phyloP scores from a whole-genome alignment of 192 early-diverging fungal species.

The Endogone sp. region DNA sequence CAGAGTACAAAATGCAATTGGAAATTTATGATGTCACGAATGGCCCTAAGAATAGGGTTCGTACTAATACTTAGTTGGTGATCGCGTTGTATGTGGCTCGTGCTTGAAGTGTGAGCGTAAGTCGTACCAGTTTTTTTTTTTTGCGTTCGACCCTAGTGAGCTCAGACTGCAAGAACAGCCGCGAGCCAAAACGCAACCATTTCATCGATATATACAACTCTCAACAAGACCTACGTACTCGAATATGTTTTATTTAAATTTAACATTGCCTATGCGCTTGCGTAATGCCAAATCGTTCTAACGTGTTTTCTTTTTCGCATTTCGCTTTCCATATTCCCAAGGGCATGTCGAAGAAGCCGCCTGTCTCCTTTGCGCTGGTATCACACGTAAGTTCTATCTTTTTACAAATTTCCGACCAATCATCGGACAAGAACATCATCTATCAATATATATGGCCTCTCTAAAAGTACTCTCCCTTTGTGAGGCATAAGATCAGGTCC shows the following conservation, averaged over 20 bases:
- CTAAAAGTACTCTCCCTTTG: slow-evolving; percentile 38
- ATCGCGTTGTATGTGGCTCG: not conserved
- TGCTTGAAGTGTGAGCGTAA: not conserved
- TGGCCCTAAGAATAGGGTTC: too few relatives aligned
- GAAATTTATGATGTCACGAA: slow-evolving; percentile 13
- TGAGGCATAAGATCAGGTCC: slow-evolving; percentile 28
- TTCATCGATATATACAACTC: slow-evolving; percentile 50
- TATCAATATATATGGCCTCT: not conserved
- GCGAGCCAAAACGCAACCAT: not conserved
- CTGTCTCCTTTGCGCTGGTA: slow-evolving; percentile 75
- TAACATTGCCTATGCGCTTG: slow-evolving; percentile 28
- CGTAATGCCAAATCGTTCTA: not conserved
- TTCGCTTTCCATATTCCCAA: slow-evolving; percentile 60
- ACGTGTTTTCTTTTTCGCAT: slow-evolving; percentile 37
- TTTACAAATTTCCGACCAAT: not conserved
- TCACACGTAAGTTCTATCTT: slow-evolving; percentile 40
- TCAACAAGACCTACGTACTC: slow-evolving; percentile 35
- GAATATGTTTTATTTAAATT: slow-evolving; percentile 39
- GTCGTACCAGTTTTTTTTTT: too few relatives aligned
- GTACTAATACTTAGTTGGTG: too few relatives aligned
- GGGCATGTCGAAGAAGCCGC: slow-evolving; percentile 48
- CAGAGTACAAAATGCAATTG: slow-evolving; percentile 46
- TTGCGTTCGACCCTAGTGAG: too few relatives aligned
- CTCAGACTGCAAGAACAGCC: not conserved
- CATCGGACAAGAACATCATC: too few relatives aligned